Conservation (phyloP, 1,284 basidiomycete genomes). For the Wallemia mellicola region DNA sequence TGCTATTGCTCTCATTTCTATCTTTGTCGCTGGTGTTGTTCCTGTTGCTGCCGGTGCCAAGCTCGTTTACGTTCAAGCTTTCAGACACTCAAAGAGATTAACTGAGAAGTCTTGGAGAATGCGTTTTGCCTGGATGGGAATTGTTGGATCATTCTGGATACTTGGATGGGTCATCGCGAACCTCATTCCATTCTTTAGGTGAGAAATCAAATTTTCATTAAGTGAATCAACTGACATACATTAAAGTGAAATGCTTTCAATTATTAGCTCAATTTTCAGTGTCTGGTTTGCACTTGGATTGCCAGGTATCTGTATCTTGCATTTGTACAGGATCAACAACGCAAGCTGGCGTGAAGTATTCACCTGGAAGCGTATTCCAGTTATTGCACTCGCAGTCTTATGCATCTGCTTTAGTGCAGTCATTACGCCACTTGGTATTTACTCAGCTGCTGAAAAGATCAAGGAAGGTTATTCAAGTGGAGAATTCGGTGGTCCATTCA, state of each 20-base stretch:
- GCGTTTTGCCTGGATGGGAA: conserved; percentile 11
- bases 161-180: conserved; percentile 13
- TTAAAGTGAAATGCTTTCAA: conserved; percentile 14
- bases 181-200: conserved; percentile 16
- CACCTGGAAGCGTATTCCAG: conserved; percentile 1
- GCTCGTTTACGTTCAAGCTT: conserved; percentile 12
- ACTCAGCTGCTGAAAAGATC: conserved; percentile 13
- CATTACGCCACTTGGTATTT: conserved; percentile 13
- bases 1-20: conserved; percentile 12
- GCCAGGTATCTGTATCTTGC: conserved; percentile 13
- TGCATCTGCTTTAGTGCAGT: conserved; percentile 8
- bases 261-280: conserved; percentile 13
- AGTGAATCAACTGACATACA: too few relatives aligned
- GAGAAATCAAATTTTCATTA: too few relatives aligned
- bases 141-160: conserved; percentile 12
- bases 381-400: conserved; percentile 7
- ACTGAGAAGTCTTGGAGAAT: conserved; percentile 10
- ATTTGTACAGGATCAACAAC: conserved; percentile 5
- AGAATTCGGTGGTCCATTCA: conserved; percentile 12
- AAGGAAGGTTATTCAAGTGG: conserved; percentile 11
- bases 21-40: conserved; percentile 14
- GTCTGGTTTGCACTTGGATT: conserved; percentile 14
- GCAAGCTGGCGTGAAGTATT: conserved; percentile 6
- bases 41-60: conserved; percentile 14
- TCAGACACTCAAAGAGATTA: conserved; percentile 11